These are phyloP conservation scores for Cryptosporidium felis DNA, from an alignment of 169 alveolate species.

Conservation along the genomic window DNA sequence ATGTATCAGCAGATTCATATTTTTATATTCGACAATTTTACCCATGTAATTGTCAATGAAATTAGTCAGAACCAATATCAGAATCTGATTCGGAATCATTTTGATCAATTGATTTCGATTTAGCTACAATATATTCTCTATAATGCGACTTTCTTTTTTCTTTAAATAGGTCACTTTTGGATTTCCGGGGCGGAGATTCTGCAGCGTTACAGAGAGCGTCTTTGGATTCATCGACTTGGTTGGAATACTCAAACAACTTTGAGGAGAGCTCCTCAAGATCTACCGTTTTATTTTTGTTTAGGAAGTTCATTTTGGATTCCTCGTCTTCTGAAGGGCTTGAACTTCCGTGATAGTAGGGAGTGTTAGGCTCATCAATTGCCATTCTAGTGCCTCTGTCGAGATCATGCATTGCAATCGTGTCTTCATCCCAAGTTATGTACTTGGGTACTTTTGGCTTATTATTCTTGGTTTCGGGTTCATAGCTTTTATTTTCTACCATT, in stretches of 20 bases:
- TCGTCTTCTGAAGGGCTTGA: slow-evolving; percentile 35
- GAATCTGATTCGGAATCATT: not conserved
- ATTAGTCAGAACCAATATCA: not conserved
- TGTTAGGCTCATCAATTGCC: slow-evolving; percentile 50
- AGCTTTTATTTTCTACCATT: no score
- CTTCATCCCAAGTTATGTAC: slow-evolving; percentile 57
- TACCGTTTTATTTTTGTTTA: not conserved
- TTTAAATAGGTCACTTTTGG: not conserved
- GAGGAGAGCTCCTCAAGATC: slow-evolving; percentile 49
- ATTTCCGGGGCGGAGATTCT: slow-evolving; percentile 5
- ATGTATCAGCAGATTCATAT: no score
- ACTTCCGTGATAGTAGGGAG: slow-evolving; percentile 51
- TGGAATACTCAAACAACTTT: slow-evolving; percentile 19
- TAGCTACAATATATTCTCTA: slow-evolving; percentile 32
- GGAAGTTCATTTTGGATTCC: not conserved
- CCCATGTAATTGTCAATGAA: no score
- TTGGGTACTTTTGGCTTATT: not conserved
- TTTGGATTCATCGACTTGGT: not conserved
- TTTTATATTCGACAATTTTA: no score
- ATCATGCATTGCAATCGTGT: slow-evolving; percentile 46
- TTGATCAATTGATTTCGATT: not conserved
- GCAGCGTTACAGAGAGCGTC: not conserved
- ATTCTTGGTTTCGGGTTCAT: no score
- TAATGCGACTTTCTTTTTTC: slow-evolving; percentile 42
- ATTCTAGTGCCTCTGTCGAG: slow-evolving; percentile 66